Conservation (phyloP, 768 basidiomycete genomes). For the Lyophyllum decastes region DNA sequence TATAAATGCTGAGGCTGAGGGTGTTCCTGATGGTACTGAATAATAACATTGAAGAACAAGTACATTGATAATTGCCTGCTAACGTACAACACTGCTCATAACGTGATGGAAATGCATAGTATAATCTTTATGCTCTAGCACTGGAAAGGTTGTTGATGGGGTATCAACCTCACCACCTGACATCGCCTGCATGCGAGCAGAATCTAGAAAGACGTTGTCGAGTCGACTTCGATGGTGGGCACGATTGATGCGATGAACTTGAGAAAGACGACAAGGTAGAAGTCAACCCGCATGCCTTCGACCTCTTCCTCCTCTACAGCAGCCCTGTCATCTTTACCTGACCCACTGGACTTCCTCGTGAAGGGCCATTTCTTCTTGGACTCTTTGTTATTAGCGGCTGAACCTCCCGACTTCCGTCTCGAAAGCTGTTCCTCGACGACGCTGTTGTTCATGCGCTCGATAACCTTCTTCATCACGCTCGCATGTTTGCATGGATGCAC, state of each 20-base stretch:
- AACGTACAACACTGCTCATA: background rate
- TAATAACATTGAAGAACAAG: background rate
- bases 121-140: constrained; percentile 1
- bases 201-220: constrained; percentile 71
- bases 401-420: constrained; percentile 48
- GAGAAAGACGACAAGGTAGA: constrained; percentile 97
- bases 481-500: constrained; percentile 99
- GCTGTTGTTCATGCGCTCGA: constrained; percentile 94
- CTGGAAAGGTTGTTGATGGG: constrained; percentile 5
- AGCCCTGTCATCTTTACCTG: constrained; percentile 54
- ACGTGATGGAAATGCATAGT: background rate
- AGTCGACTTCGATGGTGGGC: constrained; percentile 98
- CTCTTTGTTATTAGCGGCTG: constrained; percentile 43
- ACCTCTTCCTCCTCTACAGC: constrained; percentile 65
- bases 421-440: constrained; percentile 83
- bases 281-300: constrained; percentile 95
- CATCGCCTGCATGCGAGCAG: background rate
- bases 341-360: constrained; percentile 68
- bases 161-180: constrained; percentile 17
- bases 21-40: background rate
- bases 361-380: constrained; percentile 87
- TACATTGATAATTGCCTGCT: background rate
- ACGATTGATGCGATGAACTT: constrained; percentile 99
- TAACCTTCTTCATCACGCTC: constrained; percentile 99
- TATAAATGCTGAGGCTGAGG: too few relatives aligned